Evolutionary conservation across 306 rosid genomes (phyloP), one percentile per base, ranked within the genome.

Genomic region (Myrica gale): DNA sequence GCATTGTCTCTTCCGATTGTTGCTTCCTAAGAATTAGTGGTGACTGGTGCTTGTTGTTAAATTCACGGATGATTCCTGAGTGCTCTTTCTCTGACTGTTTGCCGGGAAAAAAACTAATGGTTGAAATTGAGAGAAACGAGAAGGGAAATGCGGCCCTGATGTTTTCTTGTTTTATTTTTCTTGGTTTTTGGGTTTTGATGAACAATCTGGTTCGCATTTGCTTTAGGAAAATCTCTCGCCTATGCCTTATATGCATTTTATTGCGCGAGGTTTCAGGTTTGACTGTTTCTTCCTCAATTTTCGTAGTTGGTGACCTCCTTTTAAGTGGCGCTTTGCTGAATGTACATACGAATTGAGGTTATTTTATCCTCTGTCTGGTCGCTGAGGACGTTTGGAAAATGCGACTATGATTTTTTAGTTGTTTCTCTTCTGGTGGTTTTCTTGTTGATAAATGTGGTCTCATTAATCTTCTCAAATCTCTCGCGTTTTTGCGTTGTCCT

Each of bases 21-120:
- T 15, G 26, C 5, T 65, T 43, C 6, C 11, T 13, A n/a, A 10
- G 74, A 68, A 73, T 41, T 79, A 52, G 56, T 53, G 37, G 37
- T 32, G 37, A 32, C 52, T 4, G 61, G 8, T 7, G 41, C 6
- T 13, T 10, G 50, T 45, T 67, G 44, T 50, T 68, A 54, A 72
- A 78, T 75, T 74, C 47, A 1, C 52, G 6, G 75, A n/a, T 19
- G 57, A 17, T 52, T 48, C 53, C 4, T 48, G 53, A 48, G 53
- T 41, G 55, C 58, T 37, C 5, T 74, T 39, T 23, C 13, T 26
- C 17, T 32, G 37, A 32, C 23, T 37, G 72, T 32, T 63, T 65
- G 9, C 13, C 45, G 39, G 10, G 48, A 17, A 50, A 61, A 61
- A 32, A 2, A 32, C 37, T 32, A 32, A 32, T 0, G 37, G 37